Evolutionary conservation across 345 rosid species (phyloP).

Genomic region (Eutrema japonicum): DNA sequence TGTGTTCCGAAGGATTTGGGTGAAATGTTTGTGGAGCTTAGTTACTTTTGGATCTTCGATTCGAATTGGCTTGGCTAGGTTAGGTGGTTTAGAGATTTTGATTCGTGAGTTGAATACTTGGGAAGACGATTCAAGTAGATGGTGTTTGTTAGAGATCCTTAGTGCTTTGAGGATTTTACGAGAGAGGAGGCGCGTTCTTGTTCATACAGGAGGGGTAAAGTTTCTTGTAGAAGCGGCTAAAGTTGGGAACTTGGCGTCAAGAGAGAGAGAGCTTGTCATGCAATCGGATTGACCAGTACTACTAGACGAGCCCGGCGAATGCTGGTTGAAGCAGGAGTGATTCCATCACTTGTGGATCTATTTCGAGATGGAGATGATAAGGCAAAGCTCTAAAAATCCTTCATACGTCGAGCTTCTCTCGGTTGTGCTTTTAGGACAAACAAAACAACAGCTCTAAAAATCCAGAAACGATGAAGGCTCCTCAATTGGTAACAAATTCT

Average conservation of each 20-base stretch:
- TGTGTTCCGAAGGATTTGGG: conserved; percentile 37
- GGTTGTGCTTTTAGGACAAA: conserved; percentile 14
- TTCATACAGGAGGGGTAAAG: conserved; percentile 49
- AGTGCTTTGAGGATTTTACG: conserved; percentile 56
- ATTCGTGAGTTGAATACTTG: conserved; percentile 47
- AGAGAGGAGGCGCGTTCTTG: conserved; percentile 55
- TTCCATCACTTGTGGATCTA: too few species aligned
- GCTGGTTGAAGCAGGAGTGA: too few species aligned
- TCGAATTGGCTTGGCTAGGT: conserved; percentile 46
- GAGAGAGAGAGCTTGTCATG: conserved; percentile 75
- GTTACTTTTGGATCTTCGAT: conserved; percentile 52
- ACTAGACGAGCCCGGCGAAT: too few species aligned
- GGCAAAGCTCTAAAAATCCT: too few species aligned
- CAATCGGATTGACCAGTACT: too few species aligned
- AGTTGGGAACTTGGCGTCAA: conserved; percentile 56
- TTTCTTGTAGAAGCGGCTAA: conserved; percentile 61
- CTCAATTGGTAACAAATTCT: conserved; percentile 23
- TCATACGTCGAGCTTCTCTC: too few species aligned
- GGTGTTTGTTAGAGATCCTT: conserved; percentile 63
- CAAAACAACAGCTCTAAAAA: conserved; percentile 3
- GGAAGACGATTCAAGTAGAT: conserved; percentile 41
- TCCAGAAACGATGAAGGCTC: conserved; percentile 21
- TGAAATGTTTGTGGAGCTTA: conserved; percentile 54
- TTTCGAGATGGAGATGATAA: too few species aligned
- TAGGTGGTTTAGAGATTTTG: conserved; percentile 56